Base-by-base conservation (phyloP, 768 basidiomycete genomes). In the Tulasnella sp. region DNA sequence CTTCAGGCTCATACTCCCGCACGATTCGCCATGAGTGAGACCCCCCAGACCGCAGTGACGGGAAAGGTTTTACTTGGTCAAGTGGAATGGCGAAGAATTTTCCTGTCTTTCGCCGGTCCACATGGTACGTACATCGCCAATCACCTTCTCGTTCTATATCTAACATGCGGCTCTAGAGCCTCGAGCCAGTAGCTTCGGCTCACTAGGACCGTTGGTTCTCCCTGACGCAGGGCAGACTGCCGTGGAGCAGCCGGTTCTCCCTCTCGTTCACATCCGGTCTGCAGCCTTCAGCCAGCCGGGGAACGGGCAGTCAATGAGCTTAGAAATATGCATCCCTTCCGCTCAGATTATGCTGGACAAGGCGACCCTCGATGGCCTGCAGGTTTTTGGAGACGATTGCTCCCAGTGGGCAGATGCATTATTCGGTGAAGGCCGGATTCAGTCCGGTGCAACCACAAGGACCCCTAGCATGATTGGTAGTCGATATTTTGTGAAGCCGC, bases 301-400 rank as follows among this genome's bases (percentile, higher is more conserved):
- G n/a, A 43, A 15, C 24, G 56, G 19, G 26, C 29, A 23, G 11
- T 52, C 50, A 17, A 34, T 30, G 13, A 41, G 49, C 43, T 19
- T 55, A 5, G 60, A 54, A 34, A 24, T 24, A 34, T 51, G 42
- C 8, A 23, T 54, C n/a, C 60, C 60, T 32, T 44, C 42, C 32
- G 51, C 86, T n/a, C 68, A 69, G 42, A 63, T 70, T 30, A 63
- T 64, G 42, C 65, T 91, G 50, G 75, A 80, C 9, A 95, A 97
- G 69, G 67, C 72, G 4, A 62, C 74, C 1, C 70, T 93, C 7
- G 90, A 97, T 67, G 80, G 80, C 11, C 69, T 98, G 17, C 92
- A 97, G 69, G 85, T 84, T 66, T 89, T 86, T 77, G 84, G 83
- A 5, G 96, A 99, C 67, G 93, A 97, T 67, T 68, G 84, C 26